phyloP scores from a whole-genome alignment of 2,329 filamentous ascomycete species.

The Hymenoscyphus occultus region DNA sequence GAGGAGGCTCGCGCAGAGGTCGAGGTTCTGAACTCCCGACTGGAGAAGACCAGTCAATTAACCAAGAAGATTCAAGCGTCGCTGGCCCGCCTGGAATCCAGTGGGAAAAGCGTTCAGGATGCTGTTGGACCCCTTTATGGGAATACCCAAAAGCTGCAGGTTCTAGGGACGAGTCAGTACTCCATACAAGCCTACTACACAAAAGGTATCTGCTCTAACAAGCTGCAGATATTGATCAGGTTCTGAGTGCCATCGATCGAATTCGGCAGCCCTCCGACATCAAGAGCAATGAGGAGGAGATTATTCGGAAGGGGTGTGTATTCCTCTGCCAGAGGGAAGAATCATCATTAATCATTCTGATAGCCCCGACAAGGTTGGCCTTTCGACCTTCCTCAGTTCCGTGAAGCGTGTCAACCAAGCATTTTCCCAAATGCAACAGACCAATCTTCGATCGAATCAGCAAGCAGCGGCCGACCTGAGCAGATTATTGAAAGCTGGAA shows the following conservation, averaged over 20 bases:
- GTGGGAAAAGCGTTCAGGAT: constrained; percentile 85
- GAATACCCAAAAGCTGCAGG: constrained; percentile 85
- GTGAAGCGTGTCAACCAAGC: constrained; percentile 85
- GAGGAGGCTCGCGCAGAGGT: constrained; percentile 69
- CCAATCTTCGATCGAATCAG: constrained; percentile 91
- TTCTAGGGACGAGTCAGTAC: constrained; percentile 71
- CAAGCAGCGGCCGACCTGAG: constrained; percentile 79
- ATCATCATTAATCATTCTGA: constrained; percentile 25
- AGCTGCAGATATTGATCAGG: constrained; percentile 71
- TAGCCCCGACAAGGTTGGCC: constrained; percentile 74
- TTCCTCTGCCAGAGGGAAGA: constrained; percentile 1
- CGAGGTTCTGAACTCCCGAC: constrained; percentile 66
- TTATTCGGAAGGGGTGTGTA: constrained; percentile 73
- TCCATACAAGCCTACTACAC: not conserved
- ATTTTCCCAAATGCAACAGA: constrained; percentile 77
- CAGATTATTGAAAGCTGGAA: constrained; percentile 73
- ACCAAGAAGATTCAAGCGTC: constrained; percentile 95
- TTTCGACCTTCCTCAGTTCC: constrained; percentile 82
- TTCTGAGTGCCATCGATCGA: constrained; percentile 82
- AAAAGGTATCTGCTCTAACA: constrained; percentile 19
- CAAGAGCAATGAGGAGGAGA: constrained; percentile 85
- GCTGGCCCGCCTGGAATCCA: constrained; percentile 77
- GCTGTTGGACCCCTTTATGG: constrained; percentile 90
- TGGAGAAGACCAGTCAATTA: constrained; percentile 89
- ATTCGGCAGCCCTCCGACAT: constrained; percentile 89